Base-by-base conservation (phyloP, 805 yeast genomes). In the Zygosaccharomyces gambellarensis region DNA sequence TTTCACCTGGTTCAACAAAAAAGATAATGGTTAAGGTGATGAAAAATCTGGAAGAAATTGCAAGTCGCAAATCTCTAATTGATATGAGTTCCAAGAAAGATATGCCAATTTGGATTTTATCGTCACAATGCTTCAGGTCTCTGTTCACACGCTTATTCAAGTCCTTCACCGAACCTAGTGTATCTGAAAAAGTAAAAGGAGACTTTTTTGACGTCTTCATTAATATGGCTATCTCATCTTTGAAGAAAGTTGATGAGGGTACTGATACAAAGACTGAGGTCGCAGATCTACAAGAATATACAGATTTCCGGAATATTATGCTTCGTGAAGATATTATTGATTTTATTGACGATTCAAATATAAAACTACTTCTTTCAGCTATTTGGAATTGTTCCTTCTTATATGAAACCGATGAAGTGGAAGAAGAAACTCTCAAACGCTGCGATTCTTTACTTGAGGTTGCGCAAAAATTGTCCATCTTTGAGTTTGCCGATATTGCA, bases 371-470 rank as follows among this genome's bases (percentile, higher is more conserved):
- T 40, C 61, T 84, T 2, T 62, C 72, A 4, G 64, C 75, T 1
- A 57, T 89, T 1, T 84, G 87, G 78, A 61, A 68, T 1, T 71
- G 78, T 21, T 84, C 92, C 0, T 85, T 74, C 54, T 66, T 79
- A 25, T 85, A 78, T 70, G 79, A 74, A 49, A 72, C 71, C 31
- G 86, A 75, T 64, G 85, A 77, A 43, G 64, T 76, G 14, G 95
- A 79, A 57, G 68, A 54, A 25, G 68, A 56, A 43, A 59, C 72
- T 30, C 58, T 68, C 27, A 61, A 57, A 29, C 56, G 47, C 27
- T 55, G 60, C 21, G 62, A 60, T 2, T 50, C 62, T 1, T 64
- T 76, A 3, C 59, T 62, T 3, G 73, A 70, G 10, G 67, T 77
- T 4, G 64, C 79, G 2, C 52, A 62, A 9, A 62, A 58, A 9